phyloP scores from a whole-genome alignment of 305 asterid species.

The Lippia alba region DNA sequence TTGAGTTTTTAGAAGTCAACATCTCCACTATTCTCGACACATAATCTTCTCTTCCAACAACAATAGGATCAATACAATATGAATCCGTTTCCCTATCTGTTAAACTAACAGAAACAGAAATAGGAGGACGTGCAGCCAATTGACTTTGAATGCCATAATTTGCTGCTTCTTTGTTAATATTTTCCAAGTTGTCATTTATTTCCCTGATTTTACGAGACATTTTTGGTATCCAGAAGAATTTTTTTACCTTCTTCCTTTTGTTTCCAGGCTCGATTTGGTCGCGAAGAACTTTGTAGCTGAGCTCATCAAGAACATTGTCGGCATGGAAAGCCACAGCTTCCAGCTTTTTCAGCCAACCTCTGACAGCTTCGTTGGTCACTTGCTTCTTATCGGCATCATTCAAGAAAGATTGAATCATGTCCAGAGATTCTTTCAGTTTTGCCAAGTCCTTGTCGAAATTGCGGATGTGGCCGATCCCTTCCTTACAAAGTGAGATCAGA shows the following conservation, averaged over 20 bases:
- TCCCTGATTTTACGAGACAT: slow-evolving; percentile 31
- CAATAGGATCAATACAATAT: too few relatives aligned
- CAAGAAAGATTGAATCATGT: neutral
- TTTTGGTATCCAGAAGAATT: neutral
- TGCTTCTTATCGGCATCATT: neutral
- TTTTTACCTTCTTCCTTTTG: slow-evolving; percentile 1
- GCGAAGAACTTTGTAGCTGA: slow-evolving; percentile 8
- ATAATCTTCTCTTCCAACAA: too few relatives aligned
- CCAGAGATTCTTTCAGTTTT: too few relatives aligned
- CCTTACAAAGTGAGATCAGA: too few relatives aligned
- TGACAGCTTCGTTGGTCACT: too few relatives aligned
- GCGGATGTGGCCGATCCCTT: too few relatives aligned
- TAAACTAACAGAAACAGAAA: neutral
- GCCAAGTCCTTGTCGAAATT: too few relatives aligned
- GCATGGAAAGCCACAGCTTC: slow-evolving; percentile 26
- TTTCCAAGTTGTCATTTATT: slow-evolving; percentile 25
- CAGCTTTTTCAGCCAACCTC: neutral
- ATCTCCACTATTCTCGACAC: too few relatives aligned
- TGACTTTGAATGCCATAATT: slow-evolving; percentile 20
- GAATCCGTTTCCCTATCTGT: neutral
- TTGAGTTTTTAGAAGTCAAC: too few relatives aligned
- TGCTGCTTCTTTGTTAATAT: slow-evolving; percentile 1
- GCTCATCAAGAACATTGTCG: slow-evolving; percentile 10
- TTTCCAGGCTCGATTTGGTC: neutral
- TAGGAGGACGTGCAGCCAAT: neutral